Evolutionary conservation across 2,329 filamentous ascomycete species (phyloP), one percentile per base, ranked within the genome.

Genomic region (Colletotrichum lindemuthianum): DNA sequence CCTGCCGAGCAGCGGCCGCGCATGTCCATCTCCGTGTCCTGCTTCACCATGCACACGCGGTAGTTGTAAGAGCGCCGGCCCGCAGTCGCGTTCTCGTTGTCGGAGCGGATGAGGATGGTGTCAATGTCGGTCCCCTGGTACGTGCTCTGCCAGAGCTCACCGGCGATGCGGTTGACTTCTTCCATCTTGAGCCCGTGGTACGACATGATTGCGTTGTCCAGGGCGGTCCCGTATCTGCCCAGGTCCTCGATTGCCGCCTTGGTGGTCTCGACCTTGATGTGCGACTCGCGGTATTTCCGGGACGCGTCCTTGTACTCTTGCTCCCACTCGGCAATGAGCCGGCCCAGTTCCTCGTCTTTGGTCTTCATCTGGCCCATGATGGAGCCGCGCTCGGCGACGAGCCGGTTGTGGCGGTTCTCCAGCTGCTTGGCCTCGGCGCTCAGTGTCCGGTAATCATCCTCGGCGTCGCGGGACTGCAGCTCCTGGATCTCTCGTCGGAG

Each of bases 1-100:
- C 96, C 96, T 1, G 96, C 96, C 70, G 92, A 96, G 83, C 96
- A 99, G 59, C 96, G 92, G 1, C 96, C 96, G 67, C 96, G 92
- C 96, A 99, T 99, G 80, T 99, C 96, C 93, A 99, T 97, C 78
- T 99, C 96, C 1, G 92, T 92, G 73, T 96, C 93, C 75, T 95
- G 91, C 81, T 99, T 99, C 70, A 97, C 89, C 96, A 99, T 99
- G 78, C 92, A 94, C 6, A 99, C 90, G 50, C 96, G 92, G 82
- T 99, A 99, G 79, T 99, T 98, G 85, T 98, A 98, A 67, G 85
- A 92, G 72, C 92, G 89, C 72, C 92, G 93, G 56, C 88, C 90
- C 60, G 88, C 78, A 44, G 83, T 83, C 50, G 86, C 88, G 34
- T 59, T 63, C 75, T 98, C 96, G 71, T 89, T 90, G 77, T 98